Evolutionary conservation across 176 grass and related monocot genomes (phyloP), one percentile per base, ranked within the genome.

Genomic region (Oryza coarctata): DNA sequence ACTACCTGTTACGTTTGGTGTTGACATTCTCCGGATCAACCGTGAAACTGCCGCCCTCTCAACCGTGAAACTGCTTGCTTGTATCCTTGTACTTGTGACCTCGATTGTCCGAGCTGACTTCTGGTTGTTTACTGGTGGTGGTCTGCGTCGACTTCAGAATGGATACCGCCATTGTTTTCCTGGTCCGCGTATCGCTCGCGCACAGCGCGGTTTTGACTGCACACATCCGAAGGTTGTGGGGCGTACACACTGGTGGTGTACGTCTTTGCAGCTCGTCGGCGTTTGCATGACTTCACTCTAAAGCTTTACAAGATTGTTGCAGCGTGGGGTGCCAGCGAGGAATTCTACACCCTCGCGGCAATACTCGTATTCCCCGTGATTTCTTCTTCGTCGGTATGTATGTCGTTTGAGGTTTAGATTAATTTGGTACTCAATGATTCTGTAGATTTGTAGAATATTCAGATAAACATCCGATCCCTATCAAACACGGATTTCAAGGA

Each of bases 11-110:
- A 18, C 9, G 14, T 35, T 69, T 15, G 49, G 28, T 62, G 9
- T 57, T 76, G 71, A 76, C 64, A 17, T 52, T 52, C 39, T 29
- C 17, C 10, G 9, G 2, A 30, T 88, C 70, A 76, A 75, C 70
- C 0, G 0, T 63, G 18, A 55, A 70, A 47, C 25, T 36, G 49
- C 22, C 22, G 20, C 20, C 13, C 14, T 71, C 13, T 25, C 20
- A 27, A 17, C 40, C n/a, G n/a, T n/a, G n/a, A n/a, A n/a, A n/a
- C n/a, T n/a, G n/a, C n/a, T n/a, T 58, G 23, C 30, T 33, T n/a
- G 27, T 30, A 47, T 25, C 23, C 40, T 34, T 11, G 32, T 71
- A 13, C 17, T 12, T 6, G 20, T 11, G 64, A 68, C 22, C 26
- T 68, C 5, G 64, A 55, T 39, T 68, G 47, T 23, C 29, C 25